A percentile compares a stretch with the other conserved stretches of the same genome.
Evolutionary conservation across 768 basidiomycete species (phyloP).

Genomic region (Leucosporidium creatinivorum): DNA sequence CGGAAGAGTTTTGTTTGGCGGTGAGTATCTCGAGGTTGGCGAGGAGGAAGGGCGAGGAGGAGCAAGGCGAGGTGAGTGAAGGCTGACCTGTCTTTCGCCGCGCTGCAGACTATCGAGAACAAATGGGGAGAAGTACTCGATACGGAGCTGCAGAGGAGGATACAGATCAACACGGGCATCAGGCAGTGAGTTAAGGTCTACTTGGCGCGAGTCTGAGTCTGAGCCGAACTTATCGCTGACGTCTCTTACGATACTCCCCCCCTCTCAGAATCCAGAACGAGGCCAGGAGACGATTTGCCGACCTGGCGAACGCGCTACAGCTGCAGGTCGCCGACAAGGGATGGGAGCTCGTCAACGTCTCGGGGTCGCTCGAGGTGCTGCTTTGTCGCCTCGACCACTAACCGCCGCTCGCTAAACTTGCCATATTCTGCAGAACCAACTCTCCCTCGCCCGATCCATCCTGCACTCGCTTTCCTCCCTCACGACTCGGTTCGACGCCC

Average conservation of each 20-base stretch:
- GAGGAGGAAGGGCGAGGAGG: not conserved
- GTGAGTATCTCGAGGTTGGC: conserved; percentile 42
- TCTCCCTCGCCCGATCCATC: too few relatives aligned
- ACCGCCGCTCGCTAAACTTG: too few relatives aligned
- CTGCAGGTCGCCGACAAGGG: conserved; percentile 46
- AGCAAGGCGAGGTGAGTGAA: too few relatives aligned
- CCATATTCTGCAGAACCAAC: too few relatives aligned
- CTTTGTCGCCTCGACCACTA: too few relatives aligned
- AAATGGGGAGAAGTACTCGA: too few relatives aligned
- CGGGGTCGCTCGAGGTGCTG: too few relatives aligned
- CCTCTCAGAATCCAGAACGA: conserved; percentile 66
- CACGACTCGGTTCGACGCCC: conserved; percentile 48
- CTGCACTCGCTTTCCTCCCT: conserved; percentile 53
- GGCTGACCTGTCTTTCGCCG: too few relatives aligned
- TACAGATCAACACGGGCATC: conserved; percentile 77
- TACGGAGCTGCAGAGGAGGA: conserved; percentile 55
- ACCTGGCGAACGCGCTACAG: conserved; percentile 68
- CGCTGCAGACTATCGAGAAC: too few relatives aligned
- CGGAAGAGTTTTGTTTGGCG: conserved; percentile 57
- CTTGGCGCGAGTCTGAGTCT: not conserved
- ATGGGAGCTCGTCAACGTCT: too few relatives aligned
- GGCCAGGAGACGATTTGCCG: conserved; percentile 68
- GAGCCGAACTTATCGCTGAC: not conserved
- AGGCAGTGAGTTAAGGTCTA: conserved; percentile 59
- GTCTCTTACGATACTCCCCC: not conserved